Evolutionary conservation across 352 stramenopile species (phyloP).

Genomic region (Phytopythium mirpurense): DNA sequence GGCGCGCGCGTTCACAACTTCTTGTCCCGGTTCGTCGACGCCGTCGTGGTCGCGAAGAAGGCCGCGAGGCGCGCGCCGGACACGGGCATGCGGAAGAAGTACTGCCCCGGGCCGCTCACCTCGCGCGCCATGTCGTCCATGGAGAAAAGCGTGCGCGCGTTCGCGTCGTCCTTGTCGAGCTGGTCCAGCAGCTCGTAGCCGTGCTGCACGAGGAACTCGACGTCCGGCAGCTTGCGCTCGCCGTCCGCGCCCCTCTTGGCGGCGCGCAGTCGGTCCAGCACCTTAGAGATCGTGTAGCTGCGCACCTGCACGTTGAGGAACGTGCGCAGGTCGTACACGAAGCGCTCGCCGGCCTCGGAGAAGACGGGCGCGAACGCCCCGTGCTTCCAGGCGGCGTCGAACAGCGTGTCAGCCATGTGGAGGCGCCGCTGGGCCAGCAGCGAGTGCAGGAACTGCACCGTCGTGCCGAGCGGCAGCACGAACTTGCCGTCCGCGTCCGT

Average conservation of each 20-base stretch:
- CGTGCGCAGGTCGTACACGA: slow-evolving; percentile 60
- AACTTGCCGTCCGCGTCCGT: slow-evolving; percentile 55
- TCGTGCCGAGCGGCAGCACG: slow-evolving; percentile 51
- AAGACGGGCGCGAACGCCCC: slow-evolving; percentile 56
- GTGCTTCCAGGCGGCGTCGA: slow-evolving; percentile 40
- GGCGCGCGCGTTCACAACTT: slow-evolving; percentile 25
- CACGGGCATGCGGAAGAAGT: slow-evolving; percentile 55
- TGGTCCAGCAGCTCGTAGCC: slow-evolving; percentile 76
- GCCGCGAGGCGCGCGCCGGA: slow-evolving; percentile 36
- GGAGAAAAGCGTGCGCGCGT: slow-evolving; percentile 62
- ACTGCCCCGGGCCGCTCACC: slow-evolving; percentile 27
- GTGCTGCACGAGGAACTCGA: slow-evolving; percentile 73
- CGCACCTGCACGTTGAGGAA: slow-evolving; percentile 53
- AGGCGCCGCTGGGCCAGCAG: slow-evolving; percentile 57
- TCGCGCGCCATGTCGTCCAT: slow-evolving; percentile 84
- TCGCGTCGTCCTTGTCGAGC: slow-evolving; percentile 63
- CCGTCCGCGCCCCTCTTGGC: slow-evolving; percentile 22
- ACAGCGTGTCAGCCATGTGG: slow-evolving; percentile 65
- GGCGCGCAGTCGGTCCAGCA: slow-evolving; percentile 50
- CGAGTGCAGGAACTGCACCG: slow-evolving; percentile 61
- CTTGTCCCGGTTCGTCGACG: slow-evolving; percentile 26
- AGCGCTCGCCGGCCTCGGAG: slow-evolving; percentile 27
- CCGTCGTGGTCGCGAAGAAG: slow-evolving; percentile 51
- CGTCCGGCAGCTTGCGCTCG: slow-evolving; percentile 37
- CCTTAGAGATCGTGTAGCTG: slow-evolving; percentile 57